Percentiles rank a stretch among this genome's conserved stretches.
phyloP scores from a whole-genome alignment of 495 filamentous ascomycete species.

The Aspergillus sclerotioniger region DNA sequence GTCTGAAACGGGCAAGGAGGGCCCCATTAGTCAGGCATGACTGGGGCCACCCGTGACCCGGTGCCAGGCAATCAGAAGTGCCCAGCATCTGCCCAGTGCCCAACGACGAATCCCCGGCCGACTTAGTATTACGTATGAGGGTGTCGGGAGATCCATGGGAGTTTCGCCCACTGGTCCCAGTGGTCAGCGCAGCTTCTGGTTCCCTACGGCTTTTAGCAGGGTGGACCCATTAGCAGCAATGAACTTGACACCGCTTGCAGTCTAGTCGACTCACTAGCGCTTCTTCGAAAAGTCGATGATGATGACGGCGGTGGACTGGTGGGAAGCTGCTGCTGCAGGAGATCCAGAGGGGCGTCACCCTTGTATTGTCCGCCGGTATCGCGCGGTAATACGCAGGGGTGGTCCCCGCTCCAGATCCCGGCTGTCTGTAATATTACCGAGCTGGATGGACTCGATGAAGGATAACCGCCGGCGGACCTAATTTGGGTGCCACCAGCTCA shows the following conservation, averaged over 20 bases:
- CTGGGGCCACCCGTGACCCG: neutral
- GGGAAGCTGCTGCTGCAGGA: conserved; percentile 7
- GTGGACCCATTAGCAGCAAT: conserved; percentile 13
- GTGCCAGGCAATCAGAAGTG: neutral
- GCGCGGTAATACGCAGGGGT: neutral
- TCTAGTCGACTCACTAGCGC: conserved; percentile 9
- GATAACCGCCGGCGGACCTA: no score
- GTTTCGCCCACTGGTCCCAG: conserved; percentile 5
- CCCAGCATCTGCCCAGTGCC: neutral
- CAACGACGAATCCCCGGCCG: neutral
- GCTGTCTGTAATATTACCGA: conserved; percentile 1
- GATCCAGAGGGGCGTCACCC: conserved; percentile 9
- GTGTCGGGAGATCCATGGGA: conserved; percentile 9
- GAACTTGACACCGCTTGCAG: conserved; percentile 19
- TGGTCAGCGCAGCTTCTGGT: neutral
- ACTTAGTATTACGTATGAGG: conserved; percentile 12
- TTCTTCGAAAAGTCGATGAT: conserved; percentile 16
- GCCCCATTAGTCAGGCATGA: neutral
- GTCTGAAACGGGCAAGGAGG: neutral
- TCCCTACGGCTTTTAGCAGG: conserved; percentile 8
- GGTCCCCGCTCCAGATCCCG: neutral
- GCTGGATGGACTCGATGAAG: neutral
- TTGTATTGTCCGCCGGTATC: neutral
- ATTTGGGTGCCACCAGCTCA: no score
- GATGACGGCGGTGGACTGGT: conserved; percentile 6